Evolutionary conservation across 176 grass and related monocot genomes (phyloP), one percentile per base, ranked within the genome.

Genomic region (Leersia perrieri): DNA sequence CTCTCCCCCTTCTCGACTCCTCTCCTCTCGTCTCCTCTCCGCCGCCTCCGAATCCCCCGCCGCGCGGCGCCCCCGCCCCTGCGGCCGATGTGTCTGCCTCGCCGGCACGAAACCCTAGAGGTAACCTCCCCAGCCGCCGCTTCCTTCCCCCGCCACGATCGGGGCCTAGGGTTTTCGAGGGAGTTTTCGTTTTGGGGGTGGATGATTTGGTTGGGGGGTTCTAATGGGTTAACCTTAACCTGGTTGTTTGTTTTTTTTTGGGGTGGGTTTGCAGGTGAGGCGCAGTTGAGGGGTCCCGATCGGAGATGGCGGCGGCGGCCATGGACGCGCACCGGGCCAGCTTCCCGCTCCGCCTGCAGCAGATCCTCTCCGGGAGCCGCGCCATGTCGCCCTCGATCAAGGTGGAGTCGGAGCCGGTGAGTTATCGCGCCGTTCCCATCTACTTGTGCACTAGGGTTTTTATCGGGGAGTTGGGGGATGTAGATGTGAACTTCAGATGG

Each of bases 291-390:
- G 60, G 75, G 79, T 69, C 72, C 72, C 71, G 67, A 78, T 78
- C 75, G 72, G 60, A 64, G 74, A 84, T 85, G 86, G 83, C 74
- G 58, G 79, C 62, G 65, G 81, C 88, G 82, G 90, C 74, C 81
- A 91, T 95, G 92, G 88, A 92, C 63, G 92, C 87, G 62, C 86
- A 91, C 80, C 81, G 93, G 88, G 89, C 92, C 71, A 90, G 82
- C 84, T 94, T 99, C 64, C 92, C 96, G 32, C 82, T 95, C 78
- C 92, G 96, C 45, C 90, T 95, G 83, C 96, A 99, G 82, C 96
- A 95, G 85, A 90, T 99, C 83, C 80, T 99, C 35, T 87, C 92
- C 9, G 92, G 92, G 11, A 92, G 92, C 74, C 88, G 88, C 63
- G 74, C 88, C 27, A 74, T 88, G 63, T 84, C 90, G 18, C 96